Evolutionary conservation across 1,284 basidiomycete genomes (phyloP).

Genomic region (Taiwanofungus camphoratus): DNA sequence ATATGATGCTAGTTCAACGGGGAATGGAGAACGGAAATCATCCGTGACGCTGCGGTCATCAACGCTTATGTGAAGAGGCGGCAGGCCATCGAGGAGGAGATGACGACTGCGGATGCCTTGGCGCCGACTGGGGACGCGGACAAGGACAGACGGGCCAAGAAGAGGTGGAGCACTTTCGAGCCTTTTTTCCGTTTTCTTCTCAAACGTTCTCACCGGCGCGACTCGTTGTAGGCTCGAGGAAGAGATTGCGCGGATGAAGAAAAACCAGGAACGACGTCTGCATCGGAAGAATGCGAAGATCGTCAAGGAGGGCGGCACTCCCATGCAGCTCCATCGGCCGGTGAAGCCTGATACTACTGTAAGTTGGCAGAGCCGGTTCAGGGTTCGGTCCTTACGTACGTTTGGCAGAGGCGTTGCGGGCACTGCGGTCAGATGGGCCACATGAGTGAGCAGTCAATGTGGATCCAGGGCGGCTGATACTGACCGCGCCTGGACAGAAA

Average conservation of each 20-base stretch:
- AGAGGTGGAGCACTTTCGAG: conserved; percentile 50
- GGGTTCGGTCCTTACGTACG: conserved; percentile 13
- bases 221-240: conserved; percentile 70
- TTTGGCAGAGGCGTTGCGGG: conserved; percentile 74
- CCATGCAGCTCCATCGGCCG: conserved; percentile 74
- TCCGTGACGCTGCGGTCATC: conserved; percentile 90
- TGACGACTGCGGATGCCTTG: conserved; percentile 79
- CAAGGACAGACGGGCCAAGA: conserved; percentile 79
- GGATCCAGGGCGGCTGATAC: conserved; percentile 4
- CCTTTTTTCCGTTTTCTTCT: conserved; percentile 12
- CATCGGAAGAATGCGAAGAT: conserved; percentile 94
- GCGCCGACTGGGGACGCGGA: conserved; percentile 88
- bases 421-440: conserved; percentile 95
- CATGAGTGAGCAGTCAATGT: conserved; percentile 64
- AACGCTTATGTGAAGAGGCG: conserved; percentile 85
- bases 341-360: conserved; percentile 82
- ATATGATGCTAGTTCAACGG: conserved; percentile 60
- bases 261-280: conserved; percentile 92
- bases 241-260: conserved; percentile 92
- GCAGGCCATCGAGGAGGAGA: conserved; percentile 83
- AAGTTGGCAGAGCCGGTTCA: conserved; percentile 18
- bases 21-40: conserved; percentile 85
- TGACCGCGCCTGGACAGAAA: conserved; percentile 49
- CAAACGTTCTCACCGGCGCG: not conserved
- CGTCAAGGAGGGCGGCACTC: conserved; percentile 74